Evolutionary conservation across 441 rosid species (phyloP).

Genomic region (Aleurites moluccanus): DNA sequence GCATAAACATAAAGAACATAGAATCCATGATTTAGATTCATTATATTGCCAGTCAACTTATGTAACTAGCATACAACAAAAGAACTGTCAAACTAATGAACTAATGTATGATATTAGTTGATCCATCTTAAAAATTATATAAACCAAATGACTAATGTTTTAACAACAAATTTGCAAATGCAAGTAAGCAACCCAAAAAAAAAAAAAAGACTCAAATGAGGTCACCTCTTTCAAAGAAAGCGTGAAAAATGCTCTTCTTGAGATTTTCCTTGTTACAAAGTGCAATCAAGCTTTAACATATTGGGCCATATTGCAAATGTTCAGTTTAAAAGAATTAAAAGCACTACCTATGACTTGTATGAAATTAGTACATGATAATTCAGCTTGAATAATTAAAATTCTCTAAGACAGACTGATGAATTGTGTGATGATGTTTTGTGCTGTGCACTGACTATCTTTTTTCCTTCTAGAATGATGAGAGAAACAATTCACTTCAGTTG

Average conservation of each 20-base stretch:
- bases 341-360: not conserved
- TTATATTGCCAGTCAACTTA: not conserved
- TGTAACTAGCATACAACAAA: not conserved
- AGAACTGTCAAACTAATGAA: not conserved
- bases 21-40: not conserved
- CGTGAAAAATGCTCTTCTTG: too few relatives aligned
- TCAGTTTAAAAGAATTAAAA: slow-evolving; percentile 11
- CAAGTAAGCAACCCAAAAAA: not conserved
- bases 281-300: not conserved
- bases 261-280: too few relatives aligned
- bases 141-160: not conserved
- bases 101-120: not conserved
- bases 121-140: not conserved
- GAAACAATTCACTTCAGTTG: slow-evolving; percentile 61
- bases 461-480: slow-evolving; percentile 54
- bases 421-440: slow-evolving; percentile 5
- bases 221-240: not conserved
- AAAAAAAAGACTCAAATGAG: too few relatives aligned
- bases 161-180: not conserved
- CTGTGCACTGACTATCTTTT: slow-evolving; percentile 26
- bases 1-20: not conserved
- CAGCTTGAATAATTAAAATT: not conserved
- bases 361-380: not conserved
- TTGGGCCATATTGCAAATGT: not conserved
- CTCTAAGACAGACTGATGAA: not conserved